Base-by-base conservation (phyloP, 2,329 filamentous ascomycete genomes). In the Cordyceps pruinosa region DNA sequence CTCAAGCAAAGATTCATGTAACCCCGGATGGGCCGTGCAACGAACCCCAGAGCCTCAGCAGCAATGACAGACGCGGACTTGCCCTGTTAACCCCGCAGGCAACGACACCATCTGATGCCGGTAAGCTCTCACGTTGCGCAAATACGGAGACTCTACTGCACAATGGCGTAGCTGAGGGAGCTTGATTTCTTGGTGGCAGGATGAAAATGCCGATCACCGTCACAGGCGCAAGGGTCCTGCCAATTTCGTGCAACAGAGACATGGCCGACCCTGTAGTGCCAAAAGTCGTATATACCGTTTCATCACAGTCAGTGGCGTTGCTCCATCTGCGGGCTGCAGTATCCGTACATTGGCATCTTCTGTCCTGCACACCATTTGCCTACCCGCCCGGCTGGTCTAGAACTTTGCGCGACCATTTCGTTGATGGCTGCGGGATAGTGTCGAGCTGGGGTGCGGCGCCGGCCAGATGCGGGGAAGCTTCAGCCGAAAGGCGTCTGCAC, bases 191-290 rank as follows among this genome's bases (percentile, higher is more conserved):
- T 47, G 55, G 55, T 57, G 47, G 54, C 39, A 12, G 51, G 23
- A 45, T 39, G 21, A 56, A n/a, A 13, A n/a, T 28, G 28, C 23
- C 19, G 19, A 57, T 57, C 47, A 17, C 13, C 5, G 23, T 57
- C 39, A n/a, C 55, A 57, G 55, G n/a, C n/a, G n/a, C n/a, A n/a
- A n/a, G n/a, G 55, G 55, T 57, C 55, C 52, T 56, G 32, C 44
- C 44, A 35, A n/a, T 48, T 37, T 48, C 19, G 34, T 54, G 37
- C 28, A 44, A 42, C 37, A n/a, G 19, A 25, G 25, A 19, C 26
- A 15, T n/a, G 34, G n/a, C n/a, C 28, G n/a, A 44, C 25, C 17
- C 25, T 34, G 50, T 5, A 25, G 17, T 19, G 7, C 28, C 8
- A 23, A 34, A n/a, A 44, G 21, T 46, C 10, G 41, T 45, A 15